Evolutionary conservation across 495 filamentous ascomycete genomes (phyloP), one percentile per base, ranked within the genome.

Genomic region (Penicillium canariense): DNA sequence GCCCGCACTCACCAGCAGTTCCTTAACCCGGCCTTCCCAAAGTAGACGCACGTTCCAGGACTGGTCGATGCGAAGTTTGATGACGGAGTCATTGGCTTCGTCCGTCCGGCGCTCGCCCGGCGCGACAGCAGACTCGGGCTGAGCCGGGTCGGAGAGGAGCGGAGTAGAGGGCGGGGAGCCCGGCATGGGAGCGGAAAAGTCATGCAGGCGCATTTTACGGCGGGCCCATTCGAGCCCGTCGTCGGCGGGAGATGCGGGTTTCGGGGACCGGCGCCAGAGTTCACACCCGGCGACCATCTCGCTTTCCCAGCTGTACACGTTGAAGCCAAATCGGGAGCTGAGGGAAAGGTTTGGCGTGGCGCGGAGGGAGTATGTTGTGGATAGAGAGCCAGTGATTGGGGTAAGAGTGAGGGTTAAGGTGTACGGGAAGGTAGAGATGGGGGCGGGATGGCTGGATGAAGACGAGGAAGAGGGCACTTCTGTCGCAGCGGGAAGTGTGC

Each of bases 281-380:
- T 98, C 95, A 67, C 86, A 88, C 11, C 95, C 94, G 8, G 96
- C 77, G 35, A 87, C 86, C 76, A 96, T 81, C 32, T 95, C 91
- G 66, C 90, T 96, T 74, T 97, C 94, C 74, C 96, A 98, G 62
- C 89, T 95, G 73, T 96, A 97, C 46, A 96, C 90, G 66, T 98
- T 98, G 68, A 97, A 98, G 58, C 94, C 90, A 73, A 97, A 93
- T 35, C 87, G 83, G 27, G 90, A 91, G 53, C 91, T 93, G 42
- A 98, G 82, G 1, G 90, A 85, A 47, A 94, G 81, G 53, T 90
- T 83, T 11, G 80, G 83, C 18, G 88, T 87, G 5, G 93, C 94
- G 59, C 88, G 84, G 11, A 96, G 86, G 12, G 94, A 89, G 61
- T 97, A 98, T 5, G 86, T 95, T 25, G 89, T 87, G 38, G 87